phyloP scores from a whole-genome alignment of 139 green algal genomes.

The Pleodorina starrii region DNA sequence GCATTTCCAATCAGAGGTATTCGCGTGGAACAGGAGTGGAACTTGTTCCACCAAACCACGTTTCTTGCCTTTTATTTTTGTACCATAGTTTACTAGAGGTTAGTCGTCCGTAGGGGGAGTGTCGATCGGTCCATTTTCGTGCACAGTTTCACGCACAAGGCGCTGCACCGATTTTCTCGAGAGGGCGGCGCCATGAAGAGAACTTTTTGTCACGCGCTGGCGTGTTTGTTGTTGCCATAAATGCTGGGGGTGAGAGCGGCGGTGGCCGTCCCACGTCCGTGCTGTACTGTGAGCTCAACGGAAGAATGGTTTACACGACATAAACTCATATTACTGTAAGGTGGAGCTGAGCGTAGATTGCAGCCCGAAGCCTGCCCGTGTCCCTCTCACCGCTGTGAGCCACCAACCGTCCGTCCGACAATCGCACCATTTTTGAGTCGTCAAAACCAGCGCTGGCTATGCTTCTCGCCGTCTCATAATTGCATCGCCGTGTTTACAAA shows the following conservation, averaged over 20 bases:
- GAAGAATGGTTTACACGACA: slow-evolving; percentile 13
- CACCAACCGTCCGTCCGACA: no score
- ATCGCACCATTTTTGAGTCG: no score
- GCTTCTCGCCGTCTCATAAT: no score
- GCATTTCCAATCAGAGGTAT: slow-evolving; percentile 14
- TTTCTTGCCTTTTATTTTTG: slow-evolving; percentile 34
- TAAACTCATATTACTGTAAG: no score
- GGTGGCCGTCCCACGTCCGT: background rate
- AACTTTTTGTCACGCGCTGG: background rate
- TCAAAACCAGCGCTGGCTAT: no score
- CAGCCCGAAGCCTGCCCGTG: no score
- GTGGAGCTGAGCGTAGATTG: no score
- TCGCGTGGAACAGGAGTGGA: slow-evolving; percentile 31
- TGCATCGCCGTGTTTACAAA: no score
- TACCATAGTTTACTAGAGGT: background rate
- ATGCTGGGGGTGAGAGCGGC: background rate
- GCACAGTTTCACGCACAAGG: background rate
- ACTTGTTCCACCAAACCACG: slow-evolving; percentile 31
- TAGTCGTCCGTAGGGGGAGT: background rate
- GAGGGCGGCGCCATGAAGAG: background rate
- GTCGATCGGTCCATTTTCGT: background rate
- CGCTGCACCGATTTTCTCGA: slow-evolving; percentile 16
- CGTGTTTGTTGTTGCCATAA: background rate
- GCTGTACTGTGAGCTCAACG: background rate
- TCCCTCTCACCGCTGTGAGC: no score